phyloP scores from a whole-genome alignment of 352 stramenopile species.

The Pythium aristosporum region DNA sequence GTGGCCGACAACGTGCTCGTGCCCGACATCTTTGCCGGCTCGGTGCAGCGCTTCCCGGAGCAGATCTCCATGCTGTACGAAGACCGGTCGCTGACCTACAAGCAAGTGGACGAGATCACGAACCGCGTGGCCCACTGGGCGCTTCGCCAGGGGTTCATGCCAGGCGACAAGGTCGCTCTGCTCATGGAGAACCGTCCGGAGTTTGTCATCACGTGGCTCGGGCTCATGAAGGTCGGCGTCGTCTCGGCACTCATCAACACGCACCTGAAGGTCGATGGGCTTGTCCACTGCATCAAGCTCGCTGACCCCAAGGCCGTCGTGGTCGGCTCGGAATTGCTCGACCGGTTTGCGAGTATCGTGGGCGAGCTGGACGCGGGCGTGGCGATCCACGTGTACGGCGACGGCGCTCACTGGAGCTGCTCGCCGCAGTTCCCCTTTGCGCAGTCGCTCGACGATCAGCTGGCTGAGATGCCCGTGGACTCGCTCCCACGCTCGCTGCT shows the following conservation, averaged over 20 bases:
- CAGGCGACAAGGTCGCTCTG: conserved; percentile 66
- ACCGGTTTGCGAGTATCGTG: conserved; percentile 36
- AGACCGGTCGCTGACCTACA: conserved; percentile 45
- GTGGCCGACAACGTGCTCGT: conserved; percentile 37
- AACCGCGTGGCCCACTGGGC: conserved; percentile 85
- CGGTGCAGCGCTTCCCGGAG: conserved; percentile 47
- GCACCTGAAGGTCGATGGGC: conserved; percentile 52
- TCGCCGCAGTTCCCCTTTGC: conserved; percentile 29
- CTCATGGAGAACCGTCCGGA: conserved; percentile 86
- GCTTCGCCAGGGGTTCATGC: conserved; percentile 36
- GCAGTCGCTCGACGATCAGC: conserved; percentile 36
- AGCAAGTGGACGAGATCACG: conserved; percentile 52
- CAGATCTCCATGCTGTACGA: conserved; percentile 65
- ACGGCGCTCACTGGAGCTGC: conserved; percentile 30
- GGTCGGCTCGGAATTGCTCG: conserved; percentile 75
- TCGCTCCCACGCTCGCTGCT: background rate
- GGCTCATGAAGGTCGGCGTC: conserved; percentile 79
- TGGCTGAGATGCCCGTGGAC: background rate
- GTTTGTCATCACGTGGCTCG: conserved; percentile 80
- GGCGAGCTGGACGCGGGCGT: conserved; percentile 57
- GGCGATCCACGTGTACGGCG: conserved; percentile 44
- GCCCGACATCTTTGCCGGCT: conserved; percentile 60
- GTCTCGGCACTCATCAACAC: conserved; percentile 86
- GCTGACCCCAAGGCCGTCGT: conserved; percentile 60
- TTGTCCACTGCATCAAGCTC: conserved; percentile 75